Base-by-base conservation (phyloP, 2,329 filamentous ascomycete species). In the Trichoderma koningii region DNA sequence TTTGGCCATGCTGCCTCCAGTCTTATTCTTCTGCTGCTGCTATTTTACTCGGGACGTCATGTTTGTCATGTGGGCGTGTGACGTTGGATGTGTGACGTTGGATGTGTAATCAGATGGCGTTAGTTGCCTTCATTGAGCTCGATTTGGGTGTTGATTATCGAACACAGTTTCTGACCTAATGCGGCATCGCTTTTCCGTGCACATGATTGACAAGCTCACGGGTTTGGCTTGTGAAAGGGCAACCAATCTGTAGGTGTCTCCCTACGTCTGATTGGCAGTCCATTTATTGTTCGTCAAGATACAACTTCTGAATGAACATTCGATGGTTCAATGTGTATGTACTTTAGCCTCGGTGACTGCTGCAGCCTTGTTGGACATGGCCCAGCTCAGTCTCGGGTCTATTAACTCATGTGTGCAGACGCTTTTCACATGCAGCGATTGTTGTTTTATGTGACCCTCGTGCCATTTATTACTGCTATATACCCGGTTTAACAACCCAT, bases 171-270 rank as follows among this genome's bases (percentile, higher is more conserved):
- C 9, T 34, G 44, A 30, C 48, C 26, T 17, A 30, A 28, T 30
- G 48, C 23, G 26, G 26, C 48, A 17, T 9, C 0, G 28, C 28
- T 51, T 17, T 26, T 51, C 48, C 30, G 48, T 52, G 15, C 50
- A 52, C 50, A 34, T 52, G 50, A 52, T 30, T 21, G 50, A 14
- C 3, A 34, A 19, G 50, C 26, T 52, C 28, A 52, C 17, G 10
- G 50, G 34, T 19, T 30, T 52, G 50, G 50, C 50, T 52, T 52
- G 50, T 52, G 50, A 52, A 52, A 34, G 34, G 7, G 50, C 50
- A 34, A 38, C 34, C 5, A 7, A 30, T 7, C 12, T 38, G 10
- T 12, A n/a, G 34, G 30, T 34, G 28, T 23, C 21, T 23, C 21
- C 21, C 21, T 23, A 23, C 21, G 21, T 23, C 21, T 30, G 3